A percentile compares a stretch with the other conserved stretches of the same genome.
phyloP scores from a whole-genome alignment of 106 monocot species.

The Allium cepa region DNA sequence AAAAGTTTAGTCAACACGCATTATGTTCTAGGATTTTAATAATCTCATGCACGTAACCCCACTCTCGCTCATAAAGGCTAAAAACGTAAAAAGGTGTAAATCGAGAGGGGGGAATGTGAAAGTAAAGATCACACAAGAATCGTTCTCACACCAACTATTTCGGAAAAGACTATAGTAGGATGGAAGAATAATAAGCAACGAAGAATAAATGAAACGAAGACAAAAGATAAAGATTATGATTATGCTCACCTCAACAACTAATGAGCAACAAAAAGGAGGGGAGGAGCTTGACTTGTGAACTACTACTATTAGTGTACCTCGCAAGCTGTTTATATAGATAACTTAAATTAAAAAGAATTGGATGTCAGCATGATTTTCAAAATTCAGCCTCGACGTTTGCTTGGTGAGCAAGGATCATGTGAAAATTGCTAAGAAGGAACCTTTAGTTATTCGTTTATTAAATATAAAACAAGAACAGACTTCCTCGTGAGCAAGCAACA shows the following conservation, averaged over 20 bases:
- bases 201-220: not conserved
- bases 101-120: not conserved
- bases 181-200: not conserved
- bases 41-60: not conserved
- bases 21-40: not conserved
- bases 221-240: not conserved
- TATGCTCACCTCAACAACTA: not conserved
- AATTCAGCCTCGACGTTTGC: not conserved
- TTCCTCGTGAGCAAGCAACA: not conserved
- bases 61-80: not conserved
- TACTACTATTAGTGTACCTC: not conserved
- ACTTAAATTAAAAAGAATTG: not conserved
- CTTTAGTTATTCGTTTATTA: not conserved
- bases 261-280: not conserved
- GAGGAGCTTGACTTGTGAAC: not conserved
- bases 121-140: no score
- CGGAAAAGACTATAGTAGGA: not conserved
- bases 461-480: not conserved
- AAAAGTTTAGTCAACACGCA: not conserved
- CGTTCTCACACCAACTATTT: no score
- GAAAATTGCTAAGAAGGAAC: not conserved
- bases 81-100: not conserved
- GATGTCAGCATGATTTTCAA: no score
- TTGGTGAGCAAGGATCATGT: not conserved
- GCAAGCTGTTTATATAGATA: not conserved